A percentile compares a stretch with the other conserved stretches of the same genome.
These are phyloP conservation scores for Globisporangium recalcitrans DNA, from an alignment of 352 stramenopile genomes.

Conservation along the genomic window DNA sequence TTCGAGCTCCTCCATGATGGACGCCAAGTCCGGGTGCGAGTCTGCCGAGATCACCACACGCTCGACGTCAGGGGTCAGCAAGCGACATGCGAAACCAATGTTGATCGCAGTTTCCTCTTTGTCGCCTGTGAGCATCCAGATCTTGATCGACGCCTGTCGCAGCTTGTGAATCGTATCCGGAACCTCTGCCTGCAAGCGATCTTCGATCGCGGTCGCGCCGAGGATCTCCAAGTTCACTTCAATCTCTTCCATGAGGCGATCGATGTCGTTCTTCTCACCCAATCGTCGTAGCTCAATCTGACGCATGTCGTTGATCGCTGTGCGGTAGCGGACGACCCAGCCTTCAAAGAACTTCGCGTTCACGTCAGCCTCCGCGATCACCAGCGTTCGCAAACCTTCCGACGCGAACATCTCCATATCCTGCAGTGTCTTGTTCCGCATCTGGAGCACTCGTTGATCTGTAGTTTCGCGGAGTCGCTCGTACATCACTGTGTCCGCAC, in stretches of 20 bases:
- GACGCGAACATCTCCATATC: conserved; percentile 88
- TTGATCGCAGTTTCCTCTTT: conserved; percentile 96
- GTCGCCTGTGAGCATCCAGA: conserved; percentile 95
- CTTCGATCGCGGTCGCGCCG: conserved; percentile 92
- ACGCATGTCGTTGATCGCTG: conserved; percentile 79
- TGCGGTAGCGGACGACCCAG: conserved; percentile 67
- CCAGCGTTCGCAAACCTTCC: conserved; percentile 87
- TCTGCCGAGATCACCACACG: conserved; percentile 77
- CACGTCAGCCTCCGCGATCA: conserved; percentile 71
- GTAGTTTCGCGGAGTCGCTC: conserved; percentile 54
- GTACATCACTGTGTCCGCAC: conserved; percentile 89
- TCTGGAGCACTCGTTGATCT: conserved; percentile 37
- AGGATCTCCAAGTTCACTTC: conserved; percentile 86
- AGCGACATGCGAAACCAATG: conserved; percentile 91
- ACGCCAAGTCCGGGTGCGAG: conserved; percentile 56
- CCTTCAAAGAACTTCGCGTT: conserved; percentile 50
- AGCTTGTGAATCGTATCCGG: conserved; percentile 91
- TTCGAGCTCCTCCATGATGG: conserved; percentile 64
- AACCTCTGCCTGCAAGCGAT: conserved; percentile 90
- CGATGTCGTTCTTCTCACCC: conserved; percentile 75
- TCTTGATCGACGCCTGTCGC: conserved; percentile 90
- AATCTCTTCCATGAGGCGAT: conserved; percentile 80
- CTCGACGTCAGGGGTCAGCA: conserved; percentile 92
- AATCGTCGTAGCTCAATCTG: conserved; percentile 77
- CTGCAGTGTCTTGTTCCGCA: conserved; percentile 62